Evolutionary conservation across 805 yeast genomes (phyloP).

Genomic region (Scheffersomyces amazonensis): DNA sequence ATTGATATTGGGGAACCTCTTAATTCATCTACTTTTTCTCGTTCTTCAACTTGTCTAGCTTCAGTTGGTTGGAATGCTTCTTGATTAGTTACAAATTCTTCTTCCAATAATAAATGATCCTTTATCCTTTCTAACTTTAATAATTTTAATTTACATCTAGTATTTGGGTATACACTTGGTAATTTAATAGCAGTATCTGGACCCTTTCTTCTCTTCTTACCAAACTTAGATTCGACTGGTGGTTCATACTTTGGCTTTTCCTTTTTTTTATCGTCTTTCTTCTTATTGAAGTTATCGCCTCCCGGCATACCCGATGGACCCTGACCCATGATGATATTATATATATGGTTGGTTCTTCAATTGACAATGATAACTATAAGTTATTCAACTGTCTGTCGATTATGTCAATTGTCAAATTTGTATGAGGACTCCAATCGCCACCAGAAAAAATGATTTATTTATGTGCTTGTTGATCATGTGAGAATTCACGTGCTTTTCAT

Average conservation of each 20-base stretch:
- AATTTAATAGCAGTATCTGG: slow-evolving; percentile 82
- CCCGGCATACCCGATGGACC: slow-evolving; percentile 55
- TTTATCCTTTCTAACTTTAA: slow-evolving; percentile 94
- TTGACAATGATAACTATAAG: too few relatives aligned
- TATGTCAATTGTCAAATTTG: too few relatives aligned
- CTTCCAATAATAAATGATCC: slow-evolving; percentile 92
- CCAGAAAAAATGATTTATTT: too few relatives aligned
- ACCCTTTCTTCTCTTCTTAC: slow-evolving; percentile 90
- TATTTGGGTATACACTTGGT: slow-evolving; percentile 86
- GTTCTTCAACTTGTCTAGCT: slow-evolving; percentile 93
- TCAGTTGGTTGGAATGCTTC: slow-evolving; percentile 95
- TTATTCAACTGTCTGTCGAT: too few relatives aligned
- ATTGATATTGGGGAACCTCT: slow-evolving; percentile 96
- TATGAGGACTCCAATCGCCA: too few relatives aligned
- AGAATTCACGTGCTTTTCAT: too few relatives aligned
- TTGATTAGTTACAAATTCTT: slow-evolving; percentile 92
- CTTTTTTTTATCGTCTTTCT: slow-evolving; percentile 62
- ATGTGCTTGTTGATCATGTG: too few relatives aligned
- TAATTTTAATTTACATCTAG: slow-evolving; percentile 88
- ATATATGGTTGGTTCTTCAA: too few relatives aligned
- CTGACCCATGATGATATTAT: slow-evolving; percentile 41
- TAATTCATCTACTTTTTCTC: slow-evolving; percentile 90
- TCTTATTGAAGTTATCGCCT: slow-evolving; percentile 44
- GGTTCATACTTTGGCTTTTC: slow-evolving; percentile 98
- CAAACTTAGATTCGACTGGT: slow-evolving; percentile 92